Conservation (phyloP, 31 red algal species). For the Odonthalia washingtoniensis region DNA sequence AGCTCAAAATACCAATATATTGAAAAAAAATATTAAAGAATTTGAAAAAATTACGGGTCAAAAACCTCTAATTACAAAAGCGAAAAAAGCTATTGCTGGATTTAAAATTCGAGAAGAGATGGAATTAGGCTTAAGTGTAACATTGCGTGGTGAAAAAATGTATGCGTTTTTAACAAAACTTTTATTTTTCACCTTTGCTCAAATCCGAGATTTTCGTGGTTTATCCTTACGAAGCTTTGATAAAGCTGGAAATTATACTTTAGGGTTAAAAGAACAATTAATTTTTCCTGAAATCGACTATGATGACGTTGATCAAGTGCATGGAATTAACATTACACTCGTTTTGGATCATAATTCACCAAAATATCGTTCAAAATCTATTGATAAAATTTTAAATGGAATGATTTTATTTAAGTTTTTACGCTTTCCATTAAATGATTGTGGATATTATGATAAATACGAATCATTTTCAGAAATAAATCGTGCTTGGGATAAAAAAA, state of each 20-base stretch:
- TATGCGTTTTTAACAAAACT: constrained; percentile 1
- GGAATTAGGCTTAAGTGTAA: constrained; percentile 17
- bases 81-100: constrained; percentile 7
- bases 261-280: constrained; percentile 17
- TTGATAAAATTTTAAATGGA: constrained; percentile 2
- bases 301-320: background rate
- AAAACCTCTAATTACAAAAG: background rate
- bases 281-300: constrained; percentile 31
- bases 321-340: constrained; percentile 5
- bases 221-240: constrained; percentile 5
- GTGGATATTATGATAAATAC: constrained; percentile 6
- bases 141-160: background rate
- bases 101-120: constrained; percentile 22
- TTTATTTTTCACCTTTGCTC: background rate
- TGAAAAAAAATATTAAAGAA: constrained; percentile 1
- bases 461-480: constrained; percentile 6
- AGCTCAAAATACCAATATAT: constrained; percentile 3
- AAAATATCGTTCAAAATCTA: constrained; percentile 9
- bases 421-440: constrained; percentile 5
- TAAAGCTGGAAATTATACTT: background rate
- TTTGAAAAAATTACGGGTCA: constrained; percentile 21
- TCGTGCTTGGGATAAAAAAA: background rate
- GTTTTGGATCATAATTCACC: background rate
- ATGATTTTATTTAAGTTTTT: constrained; percentile 8
- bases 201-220: constrained; percentile 17